Base-by-base conservation (phyloP, 2,329 filamentous ascomycete genomes). In the Cercospora sojina region DNA sequence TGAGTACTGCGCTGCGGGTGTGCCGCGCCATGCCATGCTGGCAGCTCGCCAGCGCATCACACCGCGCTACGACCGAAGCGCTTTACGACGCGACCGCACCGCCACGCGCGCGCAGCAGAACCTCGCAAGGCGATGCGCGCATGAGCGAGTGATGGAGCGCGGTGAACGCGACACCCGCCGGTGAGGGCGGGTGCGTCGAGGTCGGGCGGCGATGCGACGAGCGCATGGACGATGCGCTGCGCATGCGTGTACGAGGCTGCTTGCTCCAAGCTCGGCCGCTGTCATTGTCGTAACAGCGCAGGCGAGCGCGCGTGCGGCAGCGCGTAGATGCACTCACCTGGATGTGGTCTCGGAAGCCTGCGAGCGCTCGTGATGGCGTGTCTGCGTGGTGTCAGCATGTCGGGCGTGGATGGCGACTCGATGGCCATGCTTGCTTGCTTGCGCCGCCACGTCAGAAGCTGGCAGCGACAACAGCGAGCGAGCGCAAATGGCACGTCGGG, bases 1-100 rank as follows among this genome's bases (percentile, higher is more conserved):
- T 35, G 70, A 67, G 62, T 65, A 65, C 68, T 72, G 72, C 71
- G 67, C 57, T 66, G 65, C 69, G 67, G 69, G 67, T 62, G 31
- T 59, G 73, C 71, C 74, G 73, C 66, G 71, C 69, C 67, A 75
- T 71, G 71, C 69, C 68, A 75, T 71, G 69, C 59, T 35, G 51
- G 69, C 72, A 69, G 69, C 68, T 71, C 65, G 69, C 67, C 71
- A 72, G 67, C 71, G 70, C 72, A 73, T 73, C 68, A 68, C 69
- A 56, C 25, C 13, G 29, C 51, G 51, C 51, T 29, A 32, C 51
- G 25, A 25, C 51, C 51, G 51, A 56, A 49, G 43, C 43, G 18
- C 20, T 13, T 41, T 8, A 41, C 18, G 43, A 49, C 43, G 43
- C 43, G 43, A 49, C 20, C 18, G 43, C 43, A 49, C 43, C 43